Conservation (phyloP, 1,284 basidiomycete species). For the Gomphus sp. region DNA sequence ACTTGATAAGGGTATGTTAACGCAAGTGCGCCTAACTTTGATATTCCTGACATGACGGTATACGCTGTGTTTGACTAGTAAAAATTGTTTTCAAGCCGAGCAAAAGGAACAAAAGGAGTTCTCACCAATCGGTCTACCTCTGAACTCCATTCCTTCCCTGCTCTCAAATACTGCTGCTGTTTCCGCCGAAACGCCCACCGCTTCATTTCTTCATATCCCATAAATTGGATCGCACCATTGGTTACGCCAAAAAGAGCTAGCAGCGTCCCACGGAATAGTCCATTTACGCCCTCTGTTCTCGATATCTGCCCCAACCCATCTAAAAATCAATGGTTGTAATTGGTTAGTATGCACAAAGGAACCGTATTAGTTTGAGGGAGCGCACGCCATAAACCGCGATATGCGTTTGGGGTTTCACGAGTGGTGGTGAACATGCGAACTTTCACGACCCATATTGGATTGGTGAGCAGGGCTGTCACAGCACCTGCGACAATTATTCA, state of each 20-base stretch:
- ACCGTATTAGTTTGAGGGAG: conserved; percentile 16
- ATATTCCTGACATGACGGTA: conserved; percentile 85
- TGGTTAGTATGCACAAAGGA: not conserved
- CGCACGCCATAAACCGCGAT: conserved; percentile 74
- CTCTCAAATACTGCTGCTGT: conserved; percentile 43
- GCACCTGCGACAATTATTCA: conserved; percentile 48
- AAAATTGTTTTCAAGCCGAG: not conserved
- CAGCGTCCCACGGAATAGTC: conserved; percentile 82
- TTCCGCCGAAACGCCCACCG: conserved; percentile 78
- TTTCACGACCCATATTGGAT: conserved; percentile 98
- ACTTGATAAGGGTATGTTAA: conserved; percentile 98
- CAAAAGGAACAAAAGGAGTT: not conserved
- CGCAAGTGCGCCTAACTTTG: conserved; percentile 81
- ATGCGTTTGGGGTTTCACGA: conserved; percentile 54
- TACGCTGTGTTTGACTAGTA: conserved; percentile 87
- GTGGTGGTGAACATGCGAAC: conserved; percentile 93
- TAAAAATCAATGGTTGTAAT: conserved; percentile 21
- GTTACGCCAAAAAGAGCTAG: conserved; percentile 90
- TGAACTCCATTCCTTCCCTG: conserved; percentile 57
- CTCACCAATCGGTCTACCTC: conserved; percentile 76
- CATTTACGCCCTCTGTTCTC: conserved; percentile 66
- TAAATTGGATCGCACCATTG: conserved; percentile 95
- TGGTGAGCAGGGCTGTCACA: conserved; percentile 89
- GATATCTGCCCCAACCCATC: conserved; percentile 73
- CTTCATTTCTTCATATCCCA: conserved; percentile 96